phyloP scores from a whole-genome alignment of 345 rosid genomes.

The Hibiscus tridactylites region DNA sequence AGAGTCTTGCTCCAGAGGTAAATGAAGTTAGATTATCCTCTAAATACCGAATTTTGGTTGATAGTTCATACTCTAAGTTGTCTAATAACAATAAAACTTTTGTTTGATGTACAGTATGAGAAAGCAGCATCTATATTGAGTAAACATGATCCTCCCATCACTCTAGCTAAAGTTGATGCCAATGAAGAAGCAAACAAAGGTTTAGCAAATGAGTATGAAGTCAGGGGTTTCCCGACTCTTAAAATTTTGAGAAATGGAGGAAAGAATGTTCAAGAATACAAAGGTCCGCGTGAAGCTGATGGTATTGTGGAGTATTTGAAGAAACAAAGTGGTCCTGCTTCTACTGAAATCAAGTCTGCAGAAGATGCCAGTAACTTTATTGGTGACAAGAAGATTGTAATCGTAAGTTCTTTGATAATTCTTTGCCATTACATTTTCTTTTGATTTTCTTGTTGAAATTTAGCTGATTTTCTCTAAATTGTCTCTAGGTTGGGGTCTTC shows the following conservation, averaged over 20 bases:
- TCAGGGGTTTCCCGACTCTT: conserved; percentile 79
- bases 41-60: background rate
- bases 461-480: background rate
- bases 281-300: conserved; percentile 93
- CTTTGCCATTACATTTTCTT: background rate
- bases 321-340: conserved; percentile 94
- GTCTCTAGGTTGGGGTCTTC: conserved; percentile 80
- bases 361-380: conserved; percentile 53
- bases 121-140: conserved; percentile 85
- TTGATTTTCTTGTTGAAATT: background rate
- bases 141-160: conserved; percentile 47
- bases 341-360: conserved; percentile 56
- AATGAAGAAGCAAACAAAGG: conserved; percentile 61
- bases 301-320: conserved; percentile 78
- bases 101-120: conserved; percentile 52
- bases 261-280: conserved; percentile 66
- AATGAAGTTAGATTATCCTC: background rate
- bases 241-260: conserved; percentile 90
- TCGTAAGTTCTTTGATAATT: conserved; percentile 37
- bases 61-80: background rate
- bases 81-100: background rate
- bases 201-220: conserved; percentile 45
- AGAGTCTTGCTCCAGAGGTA: conserved; percentile 94
- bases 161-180: conserved; percentile 91
- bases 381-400: conserved; percentile 57